Conservation (phyloP, 305 asterid species). For the Striga hermonthica region DNA sequence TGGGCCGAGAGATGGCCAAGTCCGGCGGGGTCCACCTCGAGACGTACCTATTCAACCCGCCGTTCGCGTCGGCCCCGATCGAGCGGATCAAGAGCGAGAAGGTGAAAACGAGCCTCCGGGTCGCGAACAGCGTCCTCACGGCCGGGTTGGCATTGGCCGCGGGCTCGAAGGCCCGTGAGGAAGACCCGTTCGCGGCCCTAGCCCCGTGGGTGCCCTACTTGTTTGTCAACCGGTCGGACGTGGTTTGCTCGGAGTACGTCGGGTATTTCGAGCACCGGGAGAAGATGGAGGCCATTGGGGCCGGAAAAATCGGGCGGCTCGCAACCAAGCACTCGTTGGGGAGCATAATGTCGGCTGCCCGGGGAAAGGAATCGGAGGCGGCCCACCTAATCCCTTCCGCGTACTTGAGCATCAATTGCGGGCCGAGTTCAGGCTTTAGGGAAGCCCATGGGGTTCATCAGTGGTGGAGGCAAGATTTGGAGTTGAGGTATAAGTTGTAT, state of each 20-base stretch:
- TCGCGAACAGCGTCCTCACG: slow-evolving; percentile 40
- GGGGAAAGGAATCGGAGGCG: slow-evolving; percentile 50
- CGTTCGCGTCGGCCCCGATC: slow-evolving; percentile 60
- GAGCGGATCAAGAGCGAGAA: slow-evolving; percentile 43
- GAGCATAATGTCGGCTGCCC: slow-evolving; percentile 29
- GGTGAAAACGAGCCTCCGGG: slow-evolving; percentile 45
- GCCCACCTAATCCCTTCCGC: slow-evolving; percentile 68
- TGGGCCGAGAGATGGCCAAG: slow-evolving; percentile 48
- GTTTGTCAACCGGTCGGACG: slow-evolving; percentile 58
- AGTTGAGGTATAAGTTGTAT: slow-evolving; percentile 36
- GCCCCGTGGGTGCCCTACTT: slow-evolving; percentile 64
- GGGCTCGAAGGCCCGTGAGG: slow-evolving; percentile 24
- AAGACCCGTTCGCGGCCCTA: slow-evolving; percentile 34
- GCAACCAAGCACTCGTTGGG: slow-evolving; percentile 55
- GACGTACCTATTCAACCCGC: slow-evolving; percentile 73
- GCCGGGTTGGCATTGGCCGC: slow-evolving; percentile 52
- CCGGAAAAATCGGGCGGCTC: slow-evolving; percentile 46
- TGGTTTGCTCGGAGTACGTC: slow-evolving; percentile 52
- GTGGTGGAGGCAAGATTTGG: slow-evolving; percentile 66
- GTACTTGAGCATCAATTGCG: slow-evolving; percentile 37
- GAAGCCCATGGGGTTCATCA: slow-evolving; percentile 67
- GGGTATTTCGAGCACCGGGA: slow-evolving; percentile 67
- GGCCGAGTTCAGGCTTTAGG: slow-evolving; percentile 33
- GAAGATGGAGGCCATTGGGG: slow-evolving; percentile 51
- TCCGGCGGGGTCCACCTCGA: slow-evolving; percentile 36